phyloP scores from a whole-genome alignment of 2,329 filamentous ascomycete genomes.

The Ascocoryne sarcoides region DNA sequence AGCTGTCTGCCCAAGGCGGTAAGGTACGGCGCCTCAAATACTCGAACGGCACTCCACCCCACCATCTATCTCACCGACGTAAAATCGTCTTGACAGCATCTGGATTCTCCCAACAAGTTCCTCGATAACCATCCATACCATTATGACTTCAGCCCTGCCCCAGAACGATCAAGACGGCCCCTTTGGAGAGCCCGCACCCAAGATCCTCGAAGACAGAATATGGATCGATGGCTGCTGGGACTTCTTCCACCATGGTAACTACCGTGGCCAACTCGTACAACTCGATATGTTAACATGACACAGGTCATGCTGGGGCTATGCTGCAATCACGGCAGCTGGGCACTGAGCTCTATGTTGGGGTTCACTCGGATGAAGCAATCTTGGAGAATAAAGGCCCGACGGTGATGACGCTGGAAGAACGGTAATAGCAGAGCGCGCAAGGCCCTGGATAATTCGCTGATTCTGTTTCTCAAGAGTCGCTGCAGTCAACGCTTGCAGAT shows the following conservation, averaged over 20 bases:
- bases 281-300: slow-evolving; percentile 2
- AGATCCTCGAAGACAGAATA: slow-evolving; percentile 56
- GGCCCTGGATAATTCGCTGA: slow-evolving; percentile 21
- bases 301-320: slow-evolving; percentile 93
- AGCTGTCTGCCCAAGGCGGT: too few species aligned
- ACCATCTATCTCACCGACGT: too few species aligned
- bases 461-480: slow-evolving; percentile 51
- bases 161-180: slow-evolving; percentile 7
- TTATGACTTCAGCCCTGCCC: slow-evolving; percentile 14
- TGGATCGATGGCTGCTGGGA: slow-evolving; percentile 99
- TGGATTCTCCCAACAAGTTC: not conserved
- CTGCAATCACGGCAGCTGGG: slow-evolving; percentile 90
- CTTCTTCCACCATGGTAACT: slow-evolving; percentile 88
- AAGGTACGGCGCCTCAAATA: too few species aligned
- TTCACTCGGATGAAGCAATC: slow-evolving; percentile 94
- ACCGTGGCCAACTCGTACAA: not conserved
- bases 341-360: slow-evolving; percentile 78
- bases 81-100: too few species aligned
- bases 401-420: slow-evolving; percentile 89
- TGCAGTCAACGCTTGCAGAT: slow-evolving; percentile 89
- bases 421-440: slow-evolving; percentile 41
- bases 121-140: slow-evolving; percentile 12
- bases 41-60: too few species aligned
- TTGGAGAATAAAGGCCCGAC: slow-evolving; percentile 95
- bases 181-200: slow-evolving; percentile 24